Evolutionary conservation across 2,329 filamentous ascomycete species (phyloP).

Genomic region (Plectosphaerella sp.): DNA sequence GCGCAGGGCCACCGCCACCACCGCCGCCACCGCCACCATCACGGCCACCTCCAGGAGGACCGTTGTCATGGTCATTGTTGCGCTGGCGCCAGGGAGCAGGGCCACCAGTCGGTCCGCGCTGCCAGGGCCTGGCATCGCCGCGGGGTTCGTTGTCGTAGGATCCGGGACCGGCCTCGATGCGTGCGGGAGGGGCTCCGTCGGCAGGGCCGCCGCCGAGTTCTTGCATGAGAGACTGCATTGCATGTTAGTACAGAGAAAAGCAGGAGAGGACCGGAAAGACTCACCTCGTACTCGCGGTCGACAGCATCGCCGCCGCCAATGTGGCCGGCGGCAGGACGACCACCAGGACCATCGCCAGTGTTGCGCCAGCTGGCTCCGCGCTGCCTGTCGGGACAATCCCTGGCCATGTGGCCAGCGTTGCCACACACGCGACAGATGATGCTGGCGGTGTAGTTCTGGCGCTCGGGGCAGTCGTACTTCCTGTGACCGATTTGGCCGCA

Average conservation of each 20-base stretch:
- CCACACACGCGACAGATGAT: slow-evolving; percentile 98
- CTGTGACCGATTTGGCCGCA: slow-evolving; percentile 98
- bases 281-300: slow-evolving; percentile 91
- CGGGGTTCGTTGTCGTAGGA: slow-evolving; percentile 49
- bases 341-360: slow-evolving; percentile 45
- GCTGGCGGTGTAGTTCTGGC: slow-evolving; percentile 97
- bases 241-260: slow-evolving; percentile 32
- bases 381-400: slow-evolving; percentile 93
- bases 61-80: slow-evolving; percentile 46
- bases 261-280: slow-evolving; percentile 21
- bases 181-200: slow-evolving; percentile 59
- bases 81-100: slow-evolving; percentile 74
- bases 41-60: slow-evolving; percentile 24
- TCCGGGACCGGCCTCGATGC: slow-evolving; percentile 81
- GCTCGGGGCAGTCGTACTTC: slow-evolving; percentile 97
- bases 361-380: slow-evolving; percentile 91
- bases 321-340: slow-evolving; percentile 51
- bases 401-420: slow-evolving; percentile 96
- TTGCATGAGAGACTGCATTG: slow-evolving; percentile 83
- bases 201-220: slow-evolving; percentile 78
- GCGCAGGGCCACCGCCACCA: slow-evolving; percentile 43
- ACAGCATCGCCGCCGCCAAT: slow-evolving; percentile 78
- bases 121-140: slow-evolving; percentile 75
- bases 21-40: slow-evolving; percentile 34
- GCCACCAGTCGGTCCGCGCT: slow-evolving; percentile 77